phyloP scores from a whole-genome alignment of 306 rosid genomes.

The Potentilla sterilis region DNA sequence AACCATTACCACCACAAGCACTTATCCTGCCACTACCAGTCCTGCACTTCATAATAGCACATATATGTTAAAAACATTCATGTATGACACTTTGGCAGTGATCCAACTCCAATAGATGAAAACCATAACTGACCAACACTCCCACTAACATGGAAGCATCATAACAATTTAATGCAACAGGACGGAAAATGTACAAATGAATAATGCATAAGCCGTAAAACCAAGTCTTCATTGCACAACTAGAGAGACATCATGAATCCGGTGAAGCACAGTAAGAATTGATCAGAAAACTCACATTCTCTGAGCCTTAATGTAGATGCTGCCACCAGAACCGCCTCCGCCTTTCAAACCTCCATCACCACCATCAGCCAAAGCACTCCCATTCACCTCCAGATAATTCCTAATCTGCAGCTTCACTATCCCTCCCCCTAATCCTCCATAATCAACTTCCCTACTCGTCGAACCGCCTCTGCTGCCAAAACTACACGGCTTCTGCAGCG shows the following conservation, averaged over 20 bases:
- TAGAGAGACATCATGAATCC: no score
- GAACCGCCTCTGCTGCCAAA: constrained; percentile 86
- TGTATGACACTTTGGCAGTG: not conserved
- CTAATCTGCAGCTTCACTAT: constrained; percentile 46
- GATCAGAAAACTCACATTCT: constrained; percentile 60
- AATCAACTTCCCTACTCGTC: constrained; percentile 71
- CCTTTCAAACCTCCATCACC: constrained; percentile 80
- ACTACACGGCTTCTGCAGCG: constrained; percentile 72
- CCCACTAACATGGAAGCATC: not conserved
- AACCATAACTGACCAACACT: not conserved
- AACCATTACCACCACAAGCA: constrained; percentile 64
- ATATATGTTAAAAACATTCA: constrained; percentile 12
- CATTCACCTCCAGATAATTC: constrained; percentile 67
- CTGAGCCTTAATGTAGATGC: constrained; percentile 78
- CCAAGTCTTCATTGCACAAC: no score
- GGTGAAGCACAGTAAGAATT: not conserved
- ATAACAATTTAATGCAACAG: not conserved
- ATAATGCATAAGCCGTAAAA: no score
- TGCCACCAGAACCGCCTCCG: constrained; percentile 99
- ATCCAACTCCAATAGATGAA: not conserved
- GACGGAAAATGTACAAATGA: not conserved
- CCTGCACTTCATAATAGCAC: constrained; percentile 43
- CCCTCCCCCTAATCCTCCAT: constrained; percentile 94
- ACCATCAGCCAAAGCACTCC: constrained; percentile 76
- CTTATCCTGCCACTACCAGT: constrained; percentile 56